phyloP scores from a whole-genome alignment of 2,329 filamentous ascomycete species.

The Trichoderma arundinaceum region DNA sequence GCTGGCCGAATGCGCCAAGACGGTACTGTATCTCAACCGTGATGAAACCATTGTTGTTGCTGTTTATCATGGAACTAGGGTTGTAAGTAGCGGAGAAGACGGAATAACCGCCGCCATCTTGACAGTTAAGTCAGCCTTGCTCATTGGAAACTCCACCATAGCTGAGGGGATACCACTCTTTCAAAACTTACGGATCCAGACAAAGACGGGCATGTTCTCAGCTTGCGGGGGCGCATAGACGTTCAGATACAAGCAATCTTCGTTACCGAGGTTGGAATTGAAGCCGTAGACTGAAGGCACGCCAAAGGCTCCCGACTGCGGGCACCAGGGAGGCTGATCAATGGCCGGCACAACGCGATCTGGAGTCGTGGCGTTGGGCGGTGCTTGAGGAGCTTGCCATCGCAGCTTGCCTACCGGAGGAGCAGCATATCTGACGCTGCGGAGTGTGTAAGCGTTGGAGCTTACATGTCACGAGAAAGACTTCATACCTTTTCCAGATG shows the following conservation, averaged over 20 bases:
- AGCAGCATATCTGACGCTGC: slow-evolving; percentile 53
- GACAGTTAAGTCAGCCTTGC: not conserved
- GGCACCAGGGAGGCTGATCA: slow-evolving; percentile 41
- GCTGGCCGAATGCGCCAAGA: slow-evolving; percentile 53
- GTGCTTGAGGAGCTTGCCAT: slow-evolving; percentile 48
- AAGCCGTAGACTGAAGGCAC: slow-evolving; percentile 37
- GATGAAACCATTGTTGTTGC: slow-evolving; percentile 45
- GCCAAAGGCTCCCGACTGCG: slow-evolving; percentile 41
- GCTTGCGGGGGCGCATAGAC: slow-evolving; percentile 51
- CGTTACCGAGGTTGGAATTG: slow-evolving; percentile 41
- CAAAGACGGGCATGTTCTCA: slow-evolving; percentile 50
- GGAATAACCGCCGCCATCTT: slow-evolving; percentile 45
- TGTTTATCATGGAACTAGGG: slow-evolving; percentile 39
- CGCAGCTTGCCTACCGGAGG: slow-evolving; percentile 51
- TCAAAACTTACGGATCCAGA: slow-evolving; percentile 48
- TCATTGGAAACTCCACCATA: not conserved
- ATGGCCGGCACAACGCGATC: slow-evolving; percentile 36
- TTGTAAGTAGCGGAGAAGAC: slow-evolving; percentile 39
- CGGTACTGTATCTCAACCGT: slow-evolving; percentile 48
- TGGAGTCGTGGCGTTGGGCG: not conserved
- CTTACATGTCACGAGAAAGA: not conserved
- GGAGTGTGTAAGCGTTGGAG: not conserved
- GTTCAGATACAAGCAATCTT: slow-evolving; percentile 55
- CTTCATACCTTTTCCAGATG: slow-evolving; percentile 51
- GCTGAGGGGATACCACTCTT: not conserved